phyloP scores from a whole-genome alignment of 495 filamentous ascomycete genomes.

The Hypoxylon intermedium region DNA sequence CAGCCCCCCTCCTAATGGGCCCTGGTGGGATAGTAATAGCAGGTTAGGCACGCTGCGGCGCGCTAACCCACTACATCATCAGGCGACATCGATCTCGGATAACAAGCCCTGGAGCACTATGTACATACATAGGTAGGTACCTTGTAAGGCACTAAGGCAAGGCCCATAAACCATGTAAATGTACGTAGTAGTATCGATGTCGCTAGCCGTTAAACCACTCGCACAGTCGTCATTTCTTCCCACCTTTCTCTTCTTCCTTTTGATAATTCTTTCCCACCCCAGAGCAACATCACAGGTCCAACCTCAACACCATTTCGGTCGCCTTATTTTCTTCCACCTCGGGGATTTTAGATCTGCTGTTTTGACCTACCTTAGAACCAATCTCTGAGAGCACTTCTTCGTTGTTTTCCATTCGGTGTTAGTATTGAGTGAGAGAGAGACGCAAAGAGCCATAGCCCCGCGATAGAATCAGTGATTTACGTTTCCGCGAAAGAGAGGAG shows the following conservation, averaged over 20 bases:
- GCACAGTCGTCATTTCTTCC: constrained; percentile 40
- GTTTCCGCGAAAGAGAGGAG: constrained; percentile 33
- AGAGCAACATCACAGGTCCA: constrained; percentile 16
- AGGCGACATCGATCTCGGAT: constrained; percentile 39
- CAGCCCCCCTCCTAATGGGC: constrained; percentile 16
- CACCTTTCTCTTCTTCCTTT: constrained; percentile 33
- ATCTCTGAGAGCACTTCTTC: constrained; percentile 21
- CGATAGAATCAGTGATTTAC: constrained; percentile 35
- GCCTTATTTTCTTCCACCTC: not conserved
- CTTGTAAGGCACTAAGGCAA: constrained; percentile 26
- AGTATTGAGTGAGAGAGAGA: constrained; percentile 14
- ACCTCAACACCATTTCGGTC: constrained; percentile 10
- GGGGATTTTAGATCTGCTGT: constrained; percentile 26
- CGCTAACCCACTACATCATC: constrained; percentile 38
- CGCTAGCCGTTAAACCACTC: constrained; percentile 31
- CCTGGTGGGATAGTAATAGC: constrained; percentile 18
- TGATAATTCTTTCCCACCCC: constrained; percentile 30
- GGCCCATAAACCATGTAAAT: constrained; percentile 30
- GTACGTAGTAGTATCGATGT: constrained; percentile 36
- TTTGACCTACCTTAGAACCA: constrained; percentile 25
- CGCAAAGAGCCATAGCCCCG: constrained; percentile 8
- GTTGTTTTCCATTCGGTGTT: constrained; percentile 12
- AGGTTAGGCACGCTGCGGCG: constrained; percentile 16
- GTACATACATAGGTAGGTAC: too few species aligned
- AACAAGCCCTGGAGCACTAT: too few species aligned